A percentile compares a stretch with the other conserved stretches of the same genome.
Evolutionary conservation across 306 rosid species (phyloP).

Genomic region (Citrullus colocynthis): DNA sequence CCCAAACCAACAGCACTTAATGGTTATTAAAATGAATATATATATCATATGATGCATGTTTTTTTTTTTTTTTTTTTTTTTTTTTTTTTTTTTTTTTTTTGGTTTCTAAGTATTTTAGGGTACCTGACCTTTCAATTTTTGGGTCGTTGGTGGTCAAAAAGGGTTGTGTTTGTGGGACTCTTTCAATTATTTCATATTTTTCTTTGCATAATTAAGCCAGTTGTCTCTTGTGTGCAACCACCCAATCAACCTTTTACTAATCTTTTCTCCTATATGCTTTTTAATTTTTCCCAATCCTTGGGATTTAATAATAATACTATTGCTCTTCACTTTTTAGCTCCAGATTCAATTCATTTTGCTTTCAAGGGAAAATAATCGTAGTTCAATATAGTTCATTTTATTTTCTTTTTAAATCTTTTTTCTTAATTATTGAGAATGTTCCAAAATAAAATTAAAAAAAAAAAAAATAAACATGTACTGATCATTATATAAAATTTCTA

Average conservation of each 20-base stretch:
- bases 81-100: no score
- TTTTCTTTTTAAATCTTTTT: no score
- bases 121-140: background rate
- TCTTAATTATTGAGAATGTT: no score
- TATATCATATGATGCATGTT: no score
- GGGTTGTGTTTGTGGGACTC: background rate
- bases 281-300: background rate
- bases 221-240: conserved; percentile 1
- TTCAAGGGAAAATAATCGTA: no score
- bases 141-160: conserved; percentile 7
- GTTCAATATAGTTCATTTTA: no score
- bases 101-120: background rate
- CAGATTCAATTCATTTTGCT: no score
- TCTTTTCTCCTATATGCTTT: background rate
- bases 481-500: no score
- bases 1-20: background rate
- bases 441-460: no score
- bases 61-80: no score
- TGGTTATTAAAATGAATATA: background rate
- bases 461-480: no score
- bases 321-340: no score
- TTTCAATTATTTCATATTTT: background rate
- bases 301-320: background rate
- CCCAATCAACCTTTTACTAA: background rate
- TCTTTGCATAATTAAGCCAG: background rate